Conservation (phyloP, 768 basidiomycete genomes). For the Leccinum fibrillosum region DNA sequence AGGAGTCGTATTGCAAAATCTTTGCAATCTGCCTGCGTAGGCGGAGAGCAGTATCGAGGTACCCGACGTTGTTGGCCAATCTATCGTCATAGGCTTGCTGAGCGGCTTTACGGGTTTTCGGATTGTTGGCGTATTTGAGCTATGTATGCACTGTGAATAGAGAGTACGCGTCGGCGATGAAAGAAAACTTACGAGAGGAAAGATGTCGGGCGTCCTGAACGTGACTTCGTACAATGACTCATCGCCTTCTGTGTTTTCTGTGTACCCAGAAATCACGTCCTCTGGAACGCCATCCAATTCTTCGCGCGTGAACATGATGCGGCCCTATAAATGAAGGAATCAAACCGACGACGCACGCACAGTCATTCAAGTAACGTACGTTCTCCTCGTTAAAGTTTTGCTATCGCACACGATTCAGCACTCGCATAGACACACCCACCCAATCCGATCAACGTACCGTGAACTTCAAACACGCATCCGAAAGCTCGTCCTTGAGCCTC, state of each 20-base stretch:
- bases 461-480: slow-evolving; percentile 70
- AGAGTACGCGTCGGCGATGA: neutral
- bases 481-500: slow-evolving; percentile 70
- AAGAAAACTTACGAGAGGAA: slow-evolving; percentile 56
- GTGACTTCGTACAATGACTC: slow-evolving; percentile 67
- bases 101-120: slow-evolving; percentile 65
- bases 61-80: slow-evolving; percentile 63
- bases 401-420: neutral
- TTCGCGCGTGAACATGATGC: slow-evolving; percentile 60
- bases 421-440: too few species aligned
- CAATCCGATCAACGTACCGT: slow-evolving; percentile 11
- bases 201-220: slow-evolving; percentile 79
- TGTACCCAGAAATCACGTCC: slow-evolving; percentile 74
- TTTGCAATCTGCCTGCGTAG: slow-evolving; percentile 68
- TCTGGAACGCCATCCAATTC: slow-evolving; percentile 79
- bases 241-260: slow-evolving; percentile 54
- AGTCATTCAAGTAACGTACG: slow-evolving; percentile 30
- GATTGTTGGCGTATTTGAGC: slow-evolving; percentile 79
- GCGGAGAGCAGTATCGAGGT: slow-evolving; percentile 64
- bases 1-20: slow-evolving; percentile 70
- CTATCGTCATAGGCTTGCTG: slow-evolving; percentile 68
- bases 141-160: slow-evolving; percentile 25
- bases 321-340: slow-evolving; percentile 41
- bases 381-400: slow-evolving; percentile 87
- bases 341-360: neutral